These are phyloP conservation scores for Vicia villosa DNA, from an alignment of 306 rosid genomes.

Conservation along the genomic window DNA sequence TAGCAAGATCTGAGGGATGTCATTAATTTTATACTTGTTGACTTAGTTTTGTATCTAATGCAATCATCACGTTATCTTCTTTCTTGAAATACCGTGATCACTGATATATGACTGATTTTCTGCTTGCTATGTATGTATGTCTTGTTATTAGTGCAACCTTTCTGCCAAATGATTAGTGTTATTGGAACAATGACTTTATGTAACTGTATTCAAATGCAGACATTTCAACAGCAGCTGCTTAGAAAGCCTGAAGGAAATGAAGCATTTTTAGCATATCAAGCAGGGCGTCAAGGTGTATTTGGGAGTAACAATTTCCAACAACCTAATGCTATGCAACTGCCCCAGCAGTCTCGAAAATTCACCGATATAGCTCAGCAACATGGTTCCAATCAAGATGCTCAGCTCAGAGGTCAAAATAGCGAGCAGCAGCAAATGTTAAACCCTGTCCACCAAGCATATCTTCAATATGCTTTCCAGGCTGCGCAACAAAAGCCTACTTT, in stretches of 20 bases:
- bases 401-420: constrained; percentile 68
- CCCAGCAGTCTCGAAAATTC: constrained; percentile 84
- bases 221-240: constrained; percentile 73
- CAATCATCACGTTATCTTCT: constrained; percentile 22
- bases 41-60: constrained; percentile 33
- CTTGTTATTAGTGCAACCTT: constrained; percentile 11
- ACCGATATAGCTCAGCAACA: constrained; percentile 70
- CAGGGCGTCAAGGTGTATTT: constrained; percentile 71
- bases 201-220: constrained; percentile 51
- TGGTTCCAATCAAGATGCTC: constrained; percentile 68
- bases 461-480: constrained; percentile 87
- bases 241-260: constrained; percentile 95
- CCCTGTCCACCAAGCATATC: constrained; percentile 90
- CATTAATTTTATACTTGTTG: constrained; percentile 25
- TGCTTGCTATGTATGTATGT: constrained; percentile 16
- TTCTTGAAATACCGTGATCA: constrained; percentile 26
- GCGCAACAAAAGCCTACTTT: constrained; percentile 79
- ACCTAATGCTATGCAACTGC: constrained; percentile 61
- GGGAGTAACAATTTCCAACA: constrained; percentile 67
- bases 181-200: constrained; percentile 14
- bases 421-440: constrained; percentile 83
- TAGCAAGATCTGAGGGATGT: constrained; percentile 3
- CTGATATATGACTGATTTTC: constrained; percentile 25
- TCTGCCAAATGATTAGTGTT: not conserved
- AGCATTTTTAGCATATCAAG: constrained; percentile 70